A percentile compares a stretch with the other conserved stretches of the same genome.
These are phyloP conservation scores for Fonsecaea pugnacius DNA, from an alignment of 2,329 filamentous ascomycete species.

Conservation along the genomic window DNA sequence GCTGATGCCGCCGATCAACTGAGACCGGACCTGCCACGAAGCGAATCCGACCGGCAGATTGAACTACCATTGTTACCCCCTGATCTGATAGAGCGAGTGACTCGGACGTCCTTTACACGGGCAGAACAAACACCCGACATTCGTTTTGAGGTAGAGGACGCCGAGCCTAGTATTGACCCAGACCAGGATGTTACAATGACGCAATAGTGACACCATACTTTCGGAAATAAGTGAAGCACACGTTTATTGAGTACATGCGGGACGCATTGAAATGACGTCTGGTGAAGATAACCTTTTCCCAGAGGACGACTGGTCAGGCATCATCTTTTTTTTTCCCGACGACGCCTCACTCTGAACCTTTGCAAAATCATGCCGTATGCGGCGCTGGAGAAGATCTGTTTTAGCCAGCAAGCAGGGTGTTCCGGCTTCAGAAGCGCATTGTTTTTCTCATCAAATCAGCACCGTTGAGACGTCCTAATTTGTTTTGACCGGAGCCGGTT, in stretches of 20 bases:
- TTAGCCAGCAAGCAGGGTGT: conserved; percentile 16
- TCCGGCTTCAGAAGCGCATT: conserved; percentile 1
- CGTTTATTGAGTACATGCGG: background rate
- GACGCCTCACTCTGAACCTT: background rate
- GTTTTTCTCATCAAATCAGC: background rate
- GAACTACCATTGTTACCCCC: conserved; percentile 31
- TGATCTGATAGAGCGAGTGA: conserved; percentile 32
- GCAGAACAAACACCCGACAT: conserved; percentile 17
- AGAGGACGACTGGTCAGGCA: background rate
- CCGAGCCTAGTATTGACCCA: conserved; percentile 8
- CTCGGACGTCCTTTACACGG: conserved; percentile 24
- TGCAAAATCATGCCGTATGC: background rate
- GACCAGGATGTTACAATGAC: conserved; percentile 36
- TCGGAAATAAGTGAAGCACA: background rate
- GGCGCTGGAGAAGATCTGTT: background rate
- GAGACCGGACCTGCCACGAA: conserved; percentile 23
- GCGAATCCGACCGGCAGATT: conserved; percentile 21
- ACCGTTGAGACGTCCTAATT: background rate
- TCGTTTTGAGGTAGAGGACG: background rate
- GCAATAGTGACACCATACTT: conserved; percentile 24
- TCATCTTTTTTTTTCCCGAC: background rate
- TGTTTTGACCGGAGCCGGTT: background rate
- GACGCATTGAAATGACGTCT: conserved; percentile 7
- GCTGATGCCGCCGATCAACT: conserved; percentile 34
- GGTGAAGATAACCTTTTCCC: background rate